These are phyloP conservation scores for Obba rivulosa DNA, from an alignment of 768 basidiomycete genomes.

Conservation along the genomic window DNA sequence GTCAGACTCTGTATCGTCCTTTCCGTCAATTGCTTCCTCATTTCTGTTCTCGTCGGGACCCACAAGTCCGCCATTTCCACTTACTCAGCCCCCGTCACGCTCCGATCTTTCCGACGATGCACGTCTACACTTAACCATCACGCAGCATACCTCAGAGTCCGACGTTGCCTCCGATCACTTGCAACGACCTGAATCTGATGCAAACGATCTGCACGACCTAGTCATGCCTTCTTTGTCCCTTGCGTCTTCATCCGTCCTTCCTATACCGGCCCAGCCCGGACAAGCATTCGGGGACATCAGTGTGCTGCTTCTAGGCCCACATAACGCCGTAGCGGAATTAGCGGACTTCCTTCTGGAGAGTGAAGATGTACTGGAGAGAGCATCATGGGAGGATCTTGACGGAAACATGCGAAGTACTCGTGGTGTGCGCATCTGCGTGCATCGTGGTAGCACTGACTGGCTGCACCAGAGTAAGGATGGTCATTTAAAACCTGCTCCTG, in stretches of 20 bases:
- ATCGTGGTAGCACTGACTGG: constrained; percentile 69
- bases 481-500: constrained; percentile 59
- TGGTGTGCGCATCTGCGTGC: constrained; percentile 20
- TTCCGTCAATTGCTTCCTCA: constrained; percentile 67
- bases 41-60: constrained; percentile 78
- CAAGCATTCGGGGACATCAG: constrained; percentile 61
- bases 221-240: constrained; percentile 67
- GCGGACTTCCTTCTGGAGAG: constrained; percentile 39
- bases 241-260: constrained; percentile 53
- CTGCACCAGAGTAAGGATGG: constrained; percentile 59
- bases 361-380: constrained; percentile 62
- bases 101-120: constrained; percentile 23
- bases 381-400: constrained; percentile 47
- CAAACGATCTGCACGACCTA: constrained; percentile 27
- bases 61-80: constrained; percentile 54
- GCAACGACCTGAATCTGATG: neutral
- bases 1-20: constrained; percentile 57
- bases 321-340: constrained; percentile 43
- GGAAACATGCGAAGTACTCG: constrained; percentile 25
- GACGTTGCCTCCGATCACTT: neutral
- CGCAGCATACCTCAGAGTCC: constrained; percentile 26
- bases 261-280: constrained; percentile 51
- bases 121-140: neutral
- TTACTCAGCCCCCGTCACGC: constrained; percentile 23
- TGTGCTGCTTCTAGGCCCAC: constrained; percentile 47